Base-by-base conservation (phyloP, 148 eudicot genomes). In the Hydrangea macrophylla region DNA sequence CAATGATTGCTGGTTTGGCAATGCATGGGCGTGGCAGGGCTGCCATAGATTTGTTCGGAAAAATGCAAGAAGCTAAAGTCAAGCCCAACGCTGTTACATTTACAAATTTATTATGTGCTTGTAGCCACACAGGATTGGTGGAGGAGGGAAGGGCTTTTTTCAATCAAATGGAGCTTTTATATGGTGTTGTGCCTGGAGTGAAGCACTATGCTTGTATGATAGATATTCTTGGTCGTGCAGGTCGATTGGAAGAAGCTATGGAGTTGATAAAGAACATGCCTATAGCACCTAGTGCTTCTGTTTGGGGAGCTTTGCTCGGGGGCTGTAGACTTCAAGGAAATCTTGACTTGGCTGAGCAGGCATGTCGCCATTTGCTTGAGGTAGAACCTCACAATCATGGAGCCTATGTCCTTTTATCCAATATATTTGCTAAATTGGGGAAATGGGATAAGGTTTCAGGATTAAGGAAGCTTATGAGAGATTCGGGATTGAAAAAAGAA, bases 1-100 rank as follows among this genome's bases (percentile, higher is more conserved):
- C 84, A 9, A 83, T 83, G 86, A 77, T 83, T 58, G 84, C 79
- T 55, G 86, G 86, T 31, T 63, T 79, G 37, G 84, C 79, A 5
- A 83, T 83, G 84, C 76, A 83, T 50, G 86, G 86, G 25, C 60
- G 55, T 44, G 84, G 86, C 7, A 68, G 26, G 15, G 79, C 62
- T 17, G 86, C 84, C 20, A 24, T 83, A 44, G 73, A 68, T n/a
- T 28, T 77, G 31, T 83, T 83, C 72, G 50, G n/a, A 59, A 68
- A 65, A 55, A 83, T 83, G 86, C 74, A 68, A 53, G 79, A 76
- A 55, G 42, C 40, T 20, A 61, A 58, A 10, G 70, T 80, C 45
- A 68, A 64, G 36, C 81, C 86, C 13, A 77, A 69, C 68, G 70
- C 67, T 45, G 77, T 79, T 15, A 83, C 81, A 39, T 80, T 83